Base-by-base conservation (phyloP, 2,329 filamentous ascomycete genomes). In the Colletotrichum lupini region DNA sequence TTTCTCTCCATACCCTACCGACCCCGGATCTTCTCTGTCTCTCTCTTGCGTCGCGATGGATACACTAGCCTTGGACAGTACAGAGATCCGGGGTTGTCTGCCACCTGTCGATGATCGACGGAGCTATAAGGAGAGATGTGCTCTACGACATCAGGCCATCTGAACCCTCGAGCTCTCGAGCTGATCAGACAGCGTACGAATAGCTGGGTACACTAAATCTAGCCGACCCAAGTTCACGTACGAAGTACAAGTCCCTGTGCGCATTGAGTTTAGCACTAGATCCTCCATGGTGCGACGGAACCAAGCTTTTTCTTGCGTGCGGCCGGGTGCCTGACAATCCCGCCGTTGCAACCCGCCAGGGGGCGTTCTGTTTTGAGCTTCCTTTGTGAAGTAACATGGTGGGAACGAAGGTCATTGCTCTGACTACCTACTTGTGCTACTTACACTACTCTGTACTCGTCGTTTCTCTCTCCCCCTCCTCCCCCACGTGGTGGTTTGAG, bases 251-350 rank as follows among this genome's bases (percentile, higher is more conserved):
- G 61, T 24, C 61, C 28, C 30, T 37, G n/a, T 32, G 62, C 52
- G 52, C 46, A 65, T 42, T 24, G 67, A 28, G 42, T 70, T 52
- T 35, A 22, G 24, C 59, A 71, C 67, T 71, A 73, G 16, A 26
- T 26, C 5, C 12, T 24, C 24, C 53, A 37, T 73, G 60, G 67
- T 73, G 71, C 60, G 67, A 71, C 71, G 61, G 56, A 35, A 37
- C 35, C 57, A 22, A 24, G 59, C 55, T 46, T 35, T 35, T 22
- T 16, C 35, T 42, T 42, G 37, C 37, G 37, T 42, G 37, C 14
- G 37, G 37, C 37, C 37, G 37, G 37, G 61, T 61, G 35, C 56
- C 67, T 65, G 60, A 61, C 60, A 62, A 53, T 52, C 35, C 56
- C 59, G 69, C 30, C 66, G 14, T 57, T 35, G 19, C 42, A 46